Evolutionary conservation across 805 yeast genomes (phyloP).

Genomic region (Starmerella bombi): DNA sequence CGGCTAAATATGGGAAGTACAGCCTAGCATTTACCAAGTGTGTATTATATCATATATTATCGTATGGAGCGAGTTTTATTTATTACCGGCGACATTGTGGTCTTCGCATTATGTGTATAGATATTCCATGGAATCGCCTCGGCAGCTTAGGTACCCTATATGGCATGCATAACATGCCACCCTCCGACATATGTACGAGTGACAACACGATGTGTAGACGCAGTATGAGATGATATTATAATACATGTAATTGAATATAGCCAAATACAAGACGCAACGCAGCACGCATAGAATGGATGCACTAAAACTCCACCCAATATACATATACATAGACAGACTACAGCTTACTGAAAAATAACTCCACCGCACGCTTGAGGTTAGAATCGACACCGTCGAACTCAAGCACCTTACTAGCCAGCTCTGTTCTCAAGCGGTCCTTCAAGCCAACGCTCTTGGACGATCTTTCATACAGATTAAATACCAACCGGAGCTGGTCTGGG

Average conservation of each 20-base stretch:
- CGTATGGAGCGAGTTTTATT: no score
- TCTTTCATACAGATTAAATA: conserved; percentile 52
- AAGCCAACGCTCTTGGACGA: conserved; percentile 17
- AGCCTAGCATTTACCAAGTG: neutral
- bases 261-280: no score
- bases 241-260: no score
- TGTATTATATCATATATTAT: neutral
- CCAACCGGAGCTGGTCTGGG: conserved; percentile 48
- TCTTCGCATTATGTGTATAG: neutral
- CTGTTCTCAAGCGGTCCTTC: conserved; percentile 21
- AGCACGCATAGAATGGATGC: no score
- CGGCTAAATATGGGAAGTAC: neutral
- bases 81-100: no score
- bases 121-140: no score
- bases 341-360: conserved; percentile 17
- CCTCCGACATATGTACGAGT: no score
- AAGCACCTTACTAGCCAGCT: conserved; percentile 19
- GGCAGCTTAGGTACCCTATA: no score
- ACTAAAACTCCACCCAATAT: no score
- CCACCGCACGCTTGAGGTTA: conserved; percentile 19
- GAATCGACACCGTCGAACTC: conserved; percentile 17
- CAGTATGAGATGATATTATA: no score
- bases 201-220: no score
- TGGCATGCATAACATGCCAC: no score
- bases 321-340: conserved; percentile 4